Evolutionary conservation across 164 flowering plant genomes (phyloP).

Genomic region (Taxillus chinensis): DNA sequence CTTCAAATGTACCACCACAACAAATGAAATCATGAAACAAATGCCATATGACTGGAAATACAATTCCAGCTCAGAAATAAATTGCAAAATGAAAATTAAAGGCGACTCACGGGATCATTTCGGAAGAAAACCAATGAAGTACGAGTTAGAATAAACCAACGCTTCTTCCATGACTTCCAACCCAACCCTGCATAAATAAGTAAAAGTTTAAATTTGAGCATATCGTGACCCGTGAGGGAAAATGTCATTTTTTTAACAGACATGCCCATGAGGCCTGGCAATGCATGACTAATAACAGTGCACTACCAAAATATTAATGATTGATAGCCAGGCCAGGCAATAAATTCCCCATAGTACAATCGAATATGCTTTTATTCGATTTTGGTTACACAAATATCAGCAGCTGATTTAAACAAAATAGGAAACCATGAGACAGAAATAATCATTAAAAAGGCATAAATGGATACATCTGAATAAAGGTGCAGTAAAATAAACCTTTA

Average conservation of each 20-base stretch:
- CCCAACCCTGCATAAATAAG: conserved; percentile 61
- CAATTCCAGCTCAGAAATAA: not conserved
- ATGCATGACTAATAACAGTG: not conserved
- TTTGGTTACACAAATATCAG: too few relatives aligned
- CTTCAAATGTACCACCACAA: not conserved
- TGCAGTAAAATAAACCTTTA: too few relatives aligned
- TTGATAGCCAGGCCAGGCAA: not conserved
- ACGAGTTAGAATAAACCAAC: conserved; percentile 96
- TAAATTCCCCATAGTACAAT: not conserved
- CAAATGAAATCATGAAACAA: not conserved
- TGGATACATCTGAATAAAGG: too few relatives aligned
- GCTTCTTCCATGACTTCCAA: conserved; percentile 99
- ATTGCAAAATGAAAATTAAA: not conserved
- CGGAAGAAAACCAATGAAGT: conserved; percentile 95
- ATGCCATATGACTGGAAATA: not conserved
- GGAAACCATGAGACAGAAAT: too few relatives aligned
- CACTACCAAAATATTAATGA: not conserved
- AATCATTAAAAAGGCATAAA: too few relatives aligned
- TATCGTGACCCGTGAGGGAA: not conserved
- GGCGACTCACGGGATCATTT: conserved; percentile 87
- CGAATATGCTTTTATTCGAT: too few relatives aligned
- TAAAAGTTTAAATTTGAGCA: not conserved
- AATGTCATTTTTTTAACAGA: not conserved
- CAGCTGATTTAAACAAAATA: too few relatives aligned
- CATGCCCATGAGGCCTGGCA: not conserved